These are phyloP conservation scores for Kodamaea sp. DNA, from an alignment of 1,139 yeast genomes.

Conservation along the genomic window DNA sequence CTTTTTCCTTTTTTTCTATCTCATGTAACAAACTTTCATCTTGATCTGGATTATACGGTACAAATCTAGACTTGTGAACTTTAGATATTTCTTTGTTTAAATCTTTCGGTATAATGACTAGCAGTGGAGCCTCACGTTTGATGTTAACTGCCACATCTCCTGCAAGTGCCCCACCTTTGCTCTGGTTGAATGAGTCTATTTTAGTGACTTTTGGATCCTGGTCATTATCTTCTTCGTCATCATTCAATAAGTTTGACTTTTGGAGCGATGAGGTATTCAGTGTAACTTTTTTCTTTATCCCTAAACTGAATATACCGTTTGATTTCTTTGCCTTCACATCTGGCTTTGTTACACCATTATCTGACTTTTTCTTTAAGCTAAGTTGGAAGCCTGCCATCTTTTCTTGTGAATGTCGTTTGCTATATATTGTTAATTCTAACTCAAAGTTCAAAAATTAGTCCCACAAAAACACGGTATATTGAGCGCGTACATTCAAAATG, in stretches of 20 bases:
- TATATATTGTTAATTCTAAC: not conserved
- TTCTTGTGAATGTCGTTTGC: not conserved
- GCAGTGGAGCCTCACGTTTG: conserved; percentile 8
- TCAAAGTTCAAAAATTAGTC: not conserved
- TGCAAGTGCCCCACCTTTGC: conserved; percentile 21
- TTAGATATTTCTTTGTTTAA: conserved; percentile 9
- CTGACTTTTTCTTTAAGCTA: conserved; percentile 18
- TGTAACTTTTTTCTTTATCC: conserved; percentile 16
- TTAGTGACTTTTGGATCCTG: conserved; percentile 10
- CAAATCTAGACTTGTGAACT: conserved; percentile 4
- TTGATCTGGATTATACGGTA: conserved; percentile 11
- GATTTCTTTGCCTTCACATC: conserved; percentile 4
- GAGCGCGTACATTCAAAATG: conserved; percentile 1
- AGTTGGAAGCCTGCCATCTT: conserved; percentile 22
- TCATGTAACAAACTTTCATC: conserved; percentile 7
- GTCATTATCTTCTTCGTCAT: conserved; percentile 18
- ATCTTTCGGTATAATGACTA: conserved; percentile 19
- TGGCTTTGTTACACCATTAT: conserved; percentile 5
- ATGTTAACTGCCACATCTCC: conserved; percentile 18
- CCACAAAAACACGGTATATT: conserved; percentile 4
- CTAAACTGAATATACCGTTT: not conserved
- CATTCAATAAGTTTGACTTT: conserved; percentile 3
- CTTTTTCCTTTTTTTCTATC: conserved; percentile 10
- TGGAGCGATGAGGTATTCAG: conserved; percentile 4
- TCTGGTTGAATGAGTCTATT: conserved; percentile 11